Conservation (phyloP, 306 rosid genomes). For the Cucumis melo region DNA sequence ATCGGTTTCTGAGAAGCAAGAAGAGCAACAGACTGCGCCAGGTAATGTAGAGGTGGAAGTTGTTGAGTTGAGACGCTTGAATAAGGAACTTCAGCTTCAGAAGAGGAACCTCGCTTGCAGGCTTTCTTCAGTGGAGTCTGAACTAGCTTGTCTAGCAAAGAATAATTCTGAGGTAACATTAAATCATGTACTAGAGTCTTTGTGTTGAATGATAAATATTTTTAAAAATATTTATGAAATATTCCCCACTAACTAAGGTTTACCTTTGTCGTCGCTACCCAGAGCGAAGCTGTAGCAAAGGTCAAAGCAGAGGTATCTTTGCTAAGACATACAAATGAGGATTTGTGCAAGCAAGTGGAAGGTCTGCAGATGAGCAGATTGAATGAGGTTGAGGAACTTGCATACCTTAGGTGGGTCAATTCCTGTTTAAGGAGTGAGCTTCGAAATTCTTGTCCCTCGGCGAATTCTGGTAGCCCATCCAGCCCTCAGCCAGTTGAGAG, state of each 20-base stretch:
- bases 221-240: background rate
- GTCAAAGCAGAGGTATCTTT: conserved; percentile 79
- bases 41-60: conserved; percentile 65
- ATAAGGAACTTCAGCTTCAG: conserved; percentile 88
- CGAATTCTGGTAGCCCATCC: conserved; percentile 37
- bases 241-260: background rate
- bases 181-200: background rate
- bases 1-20: conserved; percentile 27
- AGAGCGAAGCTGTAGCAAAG: conserved; percentile 71
- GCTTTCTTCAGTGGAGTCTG: conserved; percentile 51
- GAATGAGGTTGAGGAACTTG: conserved; percentile 96
- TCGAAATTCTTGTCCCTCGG: conserved; percentile 48
- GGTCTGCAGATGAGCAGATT: conserved; percentile 83
- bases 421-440: conserved; percentile 77
- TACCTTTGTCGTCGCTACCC: conserved; percentile 4
- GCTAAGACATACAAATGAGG: conserved; percentile 74
- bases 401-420: conserved; percentile 95
- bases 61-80: conserved; percentile 74
- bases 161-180: conserved; percentile 50
- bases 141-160: conserved; percentile 41
- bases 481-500: conserved; percentile 41
- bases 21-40: conserved; percentile 13
- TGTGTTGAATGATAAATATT: background rate
- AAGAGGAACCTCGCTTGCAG: conserved; percentile 74
- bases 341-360: conserved; percentile 90